Percentiles rank a stretch among this genome's conserved stretches.
Conservation (phyloP, 139 green algal species). For the Eudorina sp. region DNA sequence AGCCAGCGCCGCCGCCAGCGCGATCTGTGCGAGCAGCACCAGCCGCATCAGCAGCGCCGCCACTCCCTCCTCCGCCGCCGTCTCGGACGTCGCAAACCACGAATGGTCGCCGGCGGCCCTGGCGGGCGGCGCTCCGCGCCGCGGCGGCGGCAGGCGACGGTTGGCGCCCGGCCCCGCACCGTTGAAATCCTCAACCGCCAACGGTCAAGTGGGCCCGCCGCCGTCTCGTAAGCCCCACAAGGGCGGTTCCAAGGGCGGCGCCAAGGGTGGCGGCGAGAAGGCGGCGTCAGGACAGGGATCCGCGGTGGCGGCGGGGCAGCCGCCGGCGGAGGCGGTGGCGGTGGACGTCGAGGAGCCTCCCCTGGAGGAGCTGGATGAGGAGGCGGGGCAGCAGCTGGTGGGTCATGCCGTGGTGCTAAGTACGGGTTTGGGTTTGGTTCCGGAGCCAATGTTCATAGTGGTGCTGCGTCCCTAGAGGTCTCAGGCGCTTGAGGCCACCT, state of each 20-base stretch:
- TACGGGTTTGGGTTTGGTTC: too few relatives aligned
- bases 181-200: not conserved
- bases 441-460: too few relatives aligned
- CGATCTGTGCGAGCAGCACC: not conserved
- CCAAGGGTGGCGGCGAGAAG: slow-evolving; percentile 19
- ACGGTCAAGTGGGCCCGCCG: slow-evolving; percentile 32
- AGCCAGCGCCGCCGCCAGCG: not conserved
- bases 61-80: not conserved
- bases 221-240: slow-evolving; percentile 16
- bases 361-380: slow-evolving; percentile 47
- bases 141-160: not conserved
- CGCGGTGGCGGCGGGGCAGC: not conserved
- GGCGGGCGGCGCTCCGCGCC: not conserved
- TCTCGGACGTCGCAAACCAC: too few relatives aligned
- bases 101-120: not conserved
- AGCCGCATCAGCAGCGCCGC: not conserved
- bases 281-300: not conserved
- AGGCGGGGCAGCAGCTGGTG: slow-evolving; percentile 52
- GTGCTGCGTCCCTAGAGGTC: too few relatives aligned
- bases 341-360: not conserved
- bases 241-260: not conserved
- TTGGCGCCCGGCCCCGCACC: not conserved
- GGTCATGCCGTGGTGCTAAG: too few relatives aligned
- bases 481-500: too few relatives aligned
- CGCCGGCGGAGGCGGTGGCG: not conserved